phyloP scores from a whole-genome alignment of 2,329 filamentous ascomycete species.

The Didymellaceae sp. region DNA sequence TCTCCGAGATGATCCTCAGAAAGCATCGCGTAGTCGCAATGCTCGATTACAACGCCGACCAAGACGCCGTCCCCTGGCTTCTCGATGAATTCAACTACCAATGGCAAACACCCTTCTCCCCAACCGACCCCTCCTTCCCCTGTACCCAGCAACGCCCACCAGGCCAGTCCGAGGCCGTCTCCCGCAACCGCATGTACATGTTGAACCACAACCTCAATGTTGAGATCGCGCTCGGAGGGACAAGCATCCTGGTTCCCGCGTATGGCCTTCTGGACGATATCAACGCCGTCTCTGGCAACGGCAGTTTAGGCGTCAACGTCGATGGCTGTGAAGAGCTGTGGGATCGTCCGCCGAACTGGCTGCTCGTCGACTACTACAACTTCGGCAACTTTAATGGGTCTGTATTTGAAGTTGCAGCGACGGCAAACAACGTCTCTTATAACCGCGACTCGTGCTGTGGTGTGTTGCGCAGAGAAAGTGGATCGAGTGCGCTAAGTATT shows the following conservation, averaged over 20 bases:
- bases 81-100: slow-evolving; percentile 86
- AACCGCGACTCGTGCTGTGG: slow-evolving; percentile 34
- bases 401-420: slow-evolving; percentile 46
- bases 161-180: slow-evolving; percentile 59
- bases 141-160: slow-evolving; percentile 82
- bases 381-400: slow-evolving; percentile 42
- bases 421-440: slow-evolving; percentile 58
- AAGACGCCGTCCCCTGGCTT: slow-evolving; percentile 79
- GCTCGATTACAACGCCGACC: slow-evolving; percentile 65
- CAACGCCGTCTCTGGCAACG: slow-evolving; percentile 38
- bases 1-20: slow-evolving; percentile 62
- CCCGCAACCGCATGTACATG: slow-evolving; percentile 72
- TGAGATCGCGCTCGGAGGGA: slow-evolving; percentile 37
- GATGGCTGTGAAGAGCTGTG: slow-evolving; percentile 38
- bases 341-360: slow-evolving; percentile 44
- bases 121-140: slow-evolving; percentile 71
- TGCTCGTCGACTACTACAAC: slow-evolving; percentile 49
- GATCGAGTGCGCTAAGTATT: neutral
- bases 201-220: slow-evolving; percentile 92
- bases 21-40: slow-evolving; percentile 44
- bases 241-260: slow-evolving; percentile 53
- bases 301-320: slow-evolving; percentile 36
- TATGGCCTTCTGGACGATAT: slow-evolving; percentile 36
- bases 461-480: slow-evolving; percentile 1
- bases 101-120: slow-evolving; percentile 91